Conservation (phyloP, 495 filamentous ascomycete genomes). For the Barbatosphaeria neglecta region DNA sequence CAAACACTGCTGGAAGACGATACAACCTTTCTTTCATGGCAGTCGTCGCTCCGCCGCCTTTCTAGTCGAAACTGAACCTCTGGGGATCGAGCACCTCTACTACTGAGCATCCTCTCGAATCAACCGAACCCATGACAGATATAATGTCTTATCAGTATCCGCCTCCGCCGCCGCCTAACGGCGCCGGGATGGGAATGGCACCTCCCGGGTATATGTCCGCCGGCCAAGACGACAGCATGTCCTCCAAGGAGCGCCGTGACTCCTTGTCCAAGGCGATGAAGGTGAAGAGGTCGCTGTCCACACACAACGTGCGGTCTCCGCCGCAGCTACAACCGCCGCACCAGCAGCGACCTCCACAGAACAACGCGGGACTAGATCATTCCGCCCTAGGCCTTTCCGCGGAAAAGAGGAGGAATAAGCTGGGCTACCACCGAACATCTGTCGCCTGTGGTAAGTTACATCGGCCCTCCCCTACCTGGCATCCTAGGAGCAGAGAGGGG, state of each 20-base stretch:
- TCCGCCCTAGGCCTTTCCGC: slow-evolving; percentile 30
- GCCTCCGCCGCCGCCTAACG: slow-evolving; percentile 29
- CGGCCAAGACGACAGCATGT: slow-evolving; percentile 20
- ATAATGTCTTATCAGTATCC: slow-evolving; percentile 45
- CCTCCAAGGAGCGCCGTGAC: slow-evolving; percentile 22
- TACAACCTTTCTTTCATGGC: slow-evolving; percentile 16
- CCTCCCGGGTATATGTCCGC: slow-evolving; percentile 27
- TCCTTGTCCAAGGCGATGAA: slow-evolving; percentile 27
- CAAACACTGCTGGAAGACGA: slow-evolving; percentile 8
- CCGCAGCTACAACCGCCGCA: slow-evolving; percentile 21
- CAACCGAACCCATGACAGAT: slow-evolving; percentile 29
- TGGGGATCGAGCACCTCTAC: slow-evolving; percentile 19
- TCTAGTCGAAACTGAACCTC: slow-evolving; percentile 17
- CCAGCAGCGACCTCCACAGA: slow-evolving; percentile 14
- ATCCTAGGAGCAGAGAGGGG: not conserved
- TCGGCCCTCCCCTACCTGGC: slow-evolving; percentile 3
- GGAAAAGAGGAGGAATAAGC: slow-evolving; percentile 90
- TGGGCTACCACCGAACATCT: slow-evolving; percentile 94
- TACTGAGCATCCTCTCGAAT: slow-evolving; percentile 17
- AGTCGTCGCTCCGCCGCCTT: slow-evolving; percentile 19
- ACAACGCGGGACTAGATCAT: slow-evolving; percentile 13
- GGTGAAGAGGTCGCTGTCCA: slow-evolving; percentile 54
- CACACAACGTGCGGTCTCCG: slow-evolving; percentile 50
- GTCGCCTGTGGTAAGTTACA: slow-evolving; percentile 85
- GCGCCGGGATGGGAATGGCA: slow-evolving; percentile 31